phyloP scores from a whole-genome alignment of 2,329 filamentous ascomycete genomes.

The Pseudogymnoascus verrucosus region DNA sequence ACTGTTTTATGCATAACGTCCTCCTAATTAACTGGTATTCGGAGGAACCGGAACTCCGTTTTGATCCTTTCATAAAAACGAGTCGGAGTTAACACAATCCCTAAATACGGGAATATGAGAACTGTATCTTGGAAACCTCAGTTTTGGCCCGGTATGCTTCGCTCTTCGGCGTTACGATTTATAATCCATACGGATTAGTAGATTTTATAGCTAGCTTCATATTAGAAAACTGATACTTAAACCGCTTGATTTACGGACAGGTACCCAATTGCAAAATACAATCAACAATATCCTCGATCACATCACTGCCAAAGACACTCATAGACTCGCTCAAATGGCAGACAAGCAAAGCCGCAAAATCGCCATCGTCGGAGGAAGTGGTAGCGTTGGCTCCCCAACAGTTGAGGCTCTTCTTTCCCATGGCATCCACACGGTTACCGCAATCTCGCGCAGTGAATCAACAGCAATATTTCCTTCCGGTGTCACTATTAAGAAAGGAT shows the following conservation, averaged over 20 bases:
- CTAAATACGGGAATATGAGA: background rate
- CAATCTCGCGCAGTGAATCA: slow-evolving; percentile 38
- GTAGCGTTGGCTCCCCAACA: background rate
- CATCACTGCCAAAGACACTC: background rate
- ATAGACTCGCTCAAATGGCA: background rate
- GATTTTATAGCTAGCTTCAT: background rate
- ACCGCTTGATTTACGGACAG: background rate
- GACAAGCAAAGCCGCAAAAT: background rate
- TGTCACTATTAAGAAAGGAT: slow-evolving; percentile 32
- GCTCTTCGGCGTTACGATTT: background rate
- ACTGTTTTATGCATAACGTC: background rate
- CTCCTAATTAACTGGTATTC: background rate
- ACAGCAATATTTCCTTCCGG: slow-evolving; percentile 33
- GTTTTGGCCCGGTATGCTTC: background rate
- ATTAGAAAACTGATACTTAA: background rate
- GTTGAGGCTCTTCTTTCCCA: background rate
- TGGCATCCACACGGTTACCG: slow-evolving; percentile 40
- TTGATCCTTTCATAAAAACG: background rate
- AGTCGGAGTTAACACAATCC: background rate
- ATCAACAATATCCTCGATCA: background rate
- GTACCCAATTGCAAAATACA: background rate
- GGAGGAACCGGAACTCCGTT: background rate
- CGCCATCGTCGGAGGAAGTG: background rate
- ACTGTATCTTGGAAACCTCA: background rate
- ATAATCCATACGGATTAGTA: background rate